Evolutionary conservation across 1,284 basidiomycete species (phyloP).

Genomic region (Xanthoconium separans): DNA sequence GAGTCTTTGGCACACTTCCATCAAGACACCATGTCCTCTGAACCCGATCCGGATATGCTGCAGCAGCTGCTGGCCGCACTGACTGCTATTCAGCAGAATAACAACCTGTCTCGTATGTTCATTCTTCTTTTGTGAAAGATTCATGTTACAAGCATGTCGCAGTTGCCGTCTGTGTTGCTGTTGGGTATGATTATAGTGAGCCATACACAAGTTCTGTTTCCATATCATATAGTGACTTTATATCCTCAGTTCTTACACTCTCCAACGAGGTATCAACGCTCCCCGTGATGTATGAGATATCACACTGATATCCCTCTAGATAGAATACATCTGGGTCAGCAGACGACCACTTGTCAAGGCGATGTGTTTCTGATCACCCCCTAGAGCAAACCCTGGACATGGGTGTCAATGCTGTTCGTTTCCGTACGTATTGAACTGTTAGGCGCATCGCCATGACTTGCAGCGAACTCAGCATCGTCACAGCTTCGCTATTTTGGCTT

Average conservation of each 20-base stretch:
- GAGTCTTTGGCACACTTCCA: background rate
- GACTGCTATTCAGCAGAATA: background rate
- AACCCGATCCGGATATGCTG: background rate
- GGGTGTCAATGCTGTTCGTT: slow-evolving; percentile 6
- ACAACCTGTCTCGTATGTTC: background rate
- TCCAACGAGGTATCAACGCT: background rate
- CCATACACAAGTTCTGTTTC: background rate
- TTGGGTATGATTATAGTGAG: slow-evolving; percentile 1
- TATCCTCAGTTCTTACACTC: background rate
- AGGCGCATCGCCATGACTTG: too few relatives aligned
- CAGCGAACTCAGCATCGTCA: background rate
- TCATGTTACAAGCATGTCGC: background rate
- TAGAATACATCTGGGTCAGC: slow-evolving; percentile 13
- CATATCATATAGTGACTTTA: background rate
- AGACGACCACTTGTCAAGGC: background rate
- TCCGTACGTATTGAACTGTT: background rate
- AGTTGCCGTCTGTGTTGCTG: background rate
- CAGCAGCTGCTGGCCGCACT: background rate
- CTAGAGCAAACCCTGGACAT: slow-evolving; percentile 10
- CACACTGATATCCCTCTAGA: background rate
- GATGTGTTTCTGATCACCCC: background rate
- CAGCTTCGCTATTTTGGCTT: slow-evolving; percentile 2
- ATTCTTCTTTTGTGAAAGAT: background rate
- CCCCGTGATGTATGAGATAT: background rate
- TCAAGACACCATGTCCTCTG: background rate